Evolutionary conservation across 371 early-diverging fungal species (phyloP), one percentile per base, ranked within the genome.

Genomic region (Encephalitozoon hellem): DNA sequence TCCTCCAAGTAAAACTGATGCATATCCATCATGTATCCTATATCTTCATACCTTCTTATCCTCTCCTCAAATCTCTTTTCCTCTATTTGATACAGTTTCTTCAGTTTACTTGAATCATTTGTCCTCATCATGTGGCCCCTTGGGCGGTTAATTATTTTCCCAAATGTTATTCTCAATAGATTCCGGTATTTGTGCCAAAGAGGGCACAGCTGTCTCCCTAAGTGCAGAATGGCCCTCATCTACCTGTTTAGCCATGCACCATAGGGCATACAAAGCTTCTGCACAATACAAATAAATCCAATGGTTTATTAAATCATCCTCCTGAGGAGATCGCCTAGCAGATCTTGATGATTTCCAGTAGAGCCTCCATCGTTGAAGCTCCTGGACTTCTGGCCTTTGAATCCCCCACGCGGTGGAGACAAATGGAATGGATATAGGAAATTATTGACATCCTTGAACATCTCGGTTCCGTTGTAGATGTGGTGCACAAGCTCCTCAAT

Each of bases 341-440:
- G 86, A 84, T 89, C 87, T 86, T 94, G 94, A 83, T 95, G 93
- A 88, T 96, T 91, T 81, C 97, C 97, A 79, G 88, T 86, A 85
- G 93, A 92, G 86, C 99, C 99, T 85, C 96, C 96, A 87, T 95
- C 91, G 74, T 95, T 89, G 86, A 94, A 97, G 89, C 94, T 93
- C 71, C 87, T 88, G 78, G 90, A 88, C 90, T 99, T 99, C 89
- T 94, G 93, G 70, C 88, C 88, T 77, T 87, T 87, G 91, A 90
- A 97, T 79, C 95, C 95, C 84, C 94, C 94, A 82, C 87, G 94
- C 83, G 99, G 97, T 89, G 91, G 92, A 82, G 91, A 91, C 77
- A 99, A 90, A 89, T 92, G 92, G 91, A 99, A 95, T 84, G 98
- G 94, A 93, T 95, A 95, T 84, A 99, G 87, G 89, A 96, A 97